phyloP scores from a whole-genome alignment of 1,284 basidiomycete genomes.

The Puccinia polysora region DNA sequence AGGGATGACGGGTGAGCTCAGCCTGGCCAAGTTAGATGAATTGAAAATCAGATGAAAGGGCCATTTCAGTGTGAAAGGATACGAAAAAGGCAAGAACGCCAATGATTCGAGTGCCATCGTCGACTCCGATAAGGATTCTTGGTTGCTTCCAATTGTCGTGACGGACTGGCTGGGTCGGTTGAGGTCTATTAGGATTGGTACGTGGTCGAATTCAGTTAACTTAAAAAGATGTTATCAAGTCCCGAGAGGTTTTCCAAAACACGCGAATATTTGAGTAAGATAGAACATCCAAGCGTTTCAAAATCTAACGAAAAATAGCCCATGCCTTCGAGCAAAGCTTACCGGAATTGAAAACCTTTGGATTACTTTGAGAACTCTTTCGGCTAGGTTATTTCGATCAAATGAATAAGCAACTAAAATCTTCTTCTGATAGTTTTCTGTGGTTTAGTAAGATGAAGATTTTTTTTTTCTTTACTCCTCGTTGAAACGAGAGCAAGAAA shows the following conservation, averaged over 20 bases:
- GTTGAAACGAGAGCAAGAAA: neutral
- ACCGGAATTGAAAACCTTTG: neutral
- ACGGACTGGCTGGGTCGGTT: no score
- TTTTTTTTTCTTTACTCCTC: no score
- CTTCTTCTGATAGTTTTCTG: neutral
- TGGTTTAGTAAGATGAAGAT: no score
- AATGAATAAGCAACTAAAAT: neutral
- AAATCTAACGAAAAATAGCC: no score
- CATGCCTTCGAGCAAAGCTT: no score
- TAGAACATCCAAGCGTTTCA: no score
- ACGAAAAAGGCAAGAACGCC: neutral
- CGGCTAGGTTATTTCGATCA: neutral
- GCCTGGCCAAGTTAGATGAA: neutral
- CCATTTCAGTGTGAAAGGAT: neutral
- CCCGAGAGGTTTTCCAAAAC: neutral
- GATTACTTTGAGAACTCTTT: neutral
- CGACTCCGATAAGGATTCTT: no score
- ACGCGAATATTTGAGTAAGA: no score
- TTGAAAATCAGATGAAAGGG: neutral
- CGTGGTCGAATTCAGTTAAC: neutral
- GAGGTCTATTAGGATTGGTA: neutral
- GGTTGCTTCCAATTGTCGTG: no score
- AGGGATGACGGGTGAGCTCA: neutral
- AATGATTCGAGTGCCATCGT: neutral
- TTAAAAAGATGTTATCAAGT: neutral